Conservation (phyloP, 2,329 filamentous ascomycete genomes). For the Stagonosporopsis tanaceti region DNA sequence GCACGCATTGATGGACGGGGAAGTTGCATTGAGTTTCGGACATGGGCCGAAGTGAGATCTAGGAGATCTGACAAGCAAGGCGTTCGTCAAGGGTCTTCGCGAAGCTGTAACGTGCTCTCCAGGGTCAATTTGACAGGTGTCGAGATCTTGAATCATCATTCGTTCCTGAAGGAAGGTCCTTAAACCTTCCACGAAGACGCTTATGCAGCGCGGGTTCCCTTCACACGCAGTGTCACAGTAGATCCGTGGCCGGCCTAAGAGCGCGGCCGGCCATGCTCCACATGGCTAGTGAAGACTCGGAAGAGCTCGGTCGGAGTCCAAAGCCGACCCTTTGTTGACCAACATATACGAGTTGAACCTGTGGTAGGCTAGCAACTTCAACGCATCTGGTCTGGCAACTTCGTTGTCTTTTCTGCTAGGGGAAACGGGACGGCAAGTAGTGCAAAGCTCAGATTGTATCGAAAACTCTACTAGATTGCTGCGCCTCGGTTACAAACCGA, state of each 20-base stretch:
- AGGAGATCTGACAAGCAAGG: background rate
- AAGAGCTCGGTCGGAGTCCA: background rate
- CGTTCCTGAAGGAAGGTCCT: background rate
- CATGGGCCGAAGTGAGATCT: background rate
- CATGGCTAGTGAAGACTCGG: background rate
- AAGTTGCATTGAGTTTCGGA: background rate
- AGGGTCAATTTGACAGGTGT: background rate
- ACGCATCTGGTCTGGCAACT: background rate
- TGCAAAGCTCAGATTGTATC: slow-evolving; percentile 1
- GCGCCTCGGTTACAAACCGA: slow-evolving; percentile 7
- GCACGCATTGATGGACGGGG: background rate
- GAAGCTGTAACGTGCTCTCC: background rate
- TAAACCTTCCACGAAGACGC: background rate
- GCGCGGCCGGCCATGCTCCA: background rate
- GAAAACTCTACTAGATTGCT: background rate
- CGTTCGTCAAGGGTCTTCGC: background rate
- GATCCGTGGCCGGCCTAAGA: background rate
- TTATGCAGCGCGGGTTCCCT: background rate
- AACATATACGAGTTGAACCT: background rate
- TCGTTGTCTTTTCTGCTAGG: background rate
- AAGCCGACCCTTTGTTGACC: background rate
- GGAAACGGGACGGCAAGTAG: slow-evolving; percentile 12
- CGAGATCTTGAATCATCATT: background rate
- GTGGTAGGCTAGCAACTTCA: background rate
- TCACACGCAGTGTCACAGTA: background rate